Conservation (phyloP, 495 filamentous ascomycete species). For the Penicillium pancosmium region DNA sequence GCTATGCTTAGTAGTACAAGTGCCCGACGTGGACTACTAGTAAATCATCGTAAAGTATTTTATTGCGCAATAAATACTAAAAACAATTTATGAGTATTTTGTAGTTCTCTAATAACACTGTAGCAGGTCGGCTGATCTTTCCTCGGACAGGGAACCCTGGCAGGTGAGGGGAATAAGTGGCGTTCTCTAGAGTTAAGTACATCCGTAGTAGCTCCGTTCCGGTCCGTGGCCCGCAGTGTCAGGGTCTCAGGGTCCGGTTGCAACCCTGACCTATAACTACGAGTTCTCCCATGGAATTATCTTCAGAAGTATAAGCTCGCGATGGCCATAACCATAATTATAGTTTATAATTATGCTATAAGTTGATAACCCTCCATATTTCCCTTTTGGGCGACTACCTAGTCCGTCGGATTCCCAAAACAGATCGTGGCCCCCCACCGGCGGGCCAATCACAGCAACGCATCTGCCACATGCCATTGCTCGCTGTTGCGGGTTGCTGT, state of each 20-base stretch:
- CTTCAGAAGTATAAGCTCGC: too few species aligned
- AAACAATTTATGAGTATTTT: background rate
- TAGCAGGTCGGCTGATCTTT: background rate
- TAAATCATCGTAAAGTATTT: too few species aligned
- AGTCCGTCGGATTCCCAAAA: background rate
- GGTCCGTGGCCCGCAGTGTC: background rate
- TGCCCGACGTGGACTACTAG: too few species aligned
- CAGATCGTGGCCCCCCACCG: background rate
- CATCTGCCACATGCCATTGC: background rate
- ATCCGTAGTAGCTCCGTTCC: background rate
- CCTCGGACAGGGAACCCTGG: background rate
- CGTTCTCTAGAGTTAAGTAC: background rate
- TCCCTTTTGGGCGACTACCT: background rate
- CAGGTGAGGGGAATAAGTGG: background rate
- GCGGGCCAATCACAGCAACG: background rate
- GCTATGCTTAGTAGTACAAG: too few species aligned
- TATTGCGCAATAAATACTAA: background rate
- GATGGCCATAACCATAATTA: background rate
- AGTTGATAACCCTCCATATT: background rate
- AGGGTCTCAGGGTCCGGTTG: background rate
- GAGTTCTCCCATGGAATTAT: too few species aligned
- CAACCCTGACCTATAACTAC: too few species aligned
- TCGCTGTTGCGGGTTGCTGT: background rate
- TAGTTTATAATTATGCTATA: background rate
- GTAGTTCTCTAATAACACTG: background rate